Evolutionary conservation across 2,329 filamentous ascomycete species (phyloP).

Genomic region (Cladobotryum protrusum): DNA sequence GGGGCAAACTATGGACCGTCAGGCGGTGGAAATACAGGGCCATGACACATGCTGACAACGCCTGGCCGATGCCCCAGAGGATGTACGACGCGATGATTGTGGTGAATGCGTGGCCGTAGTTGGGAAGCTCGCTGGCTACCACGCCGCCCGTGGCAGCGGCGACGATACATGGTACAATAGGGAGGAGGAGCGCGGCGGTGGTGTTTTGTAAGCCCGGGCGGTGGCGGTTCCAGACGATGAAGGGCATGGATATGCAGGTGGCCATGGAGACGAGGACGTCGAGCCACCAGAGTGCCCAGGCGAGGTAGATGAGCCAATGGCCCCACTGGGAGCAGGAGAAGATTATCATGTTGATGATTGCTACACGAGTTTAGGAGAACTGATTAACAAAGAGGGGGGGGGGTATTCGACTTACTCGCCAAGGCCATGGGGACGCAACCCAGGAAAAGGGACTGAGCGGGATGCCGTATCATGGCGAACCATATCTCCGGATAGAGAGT

Average conservation of each 20-base stretch:
- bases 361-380: conserved; percentile 11
- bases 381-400: neutral
- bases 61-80: conserved; percentile 59
- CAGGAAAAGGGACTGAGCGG: conserved; percentile 61
- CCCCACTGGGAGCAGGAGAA: conserved; percentile 59
- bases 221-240: conserved; percentile 45
- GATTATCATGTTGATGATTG: conserved; percentile 60
- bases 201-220: conserved; percentile 48
- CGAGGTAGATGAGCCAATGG: conserved; percentile 45
- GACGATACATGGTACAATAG: conserved; percentile 61
- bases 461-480: conserved; percentile 59
- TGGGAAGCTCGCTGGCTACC: conserved; percentile 53
- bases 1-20: conserved; percentile 58
- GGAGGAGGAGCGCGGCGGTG: conserved; percentile 59
- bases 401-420: conserved; percentile 36
- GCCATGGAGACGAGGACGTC: conserved; percentile 47
- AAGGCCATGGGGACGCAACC: conserved; percentile 64
- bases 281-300: conserved; percentile 54
- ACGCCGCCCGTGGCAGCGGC: conserved; percentile 59
- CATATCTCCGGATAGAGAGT: conserved; percentile 60
- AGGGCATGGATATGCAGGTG: conserved; percentile 50
- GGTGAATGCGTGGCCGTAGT: conserved; percentile 48
- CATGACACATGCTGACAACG: conserved; percentile 54
- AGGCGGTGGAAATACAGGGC: conserved; percentile 66
- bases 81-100: conserved; percentile 62